Percentiles rank a stretch among this genome's conserved stretches.
phyloP scores from a whole-genome alignment of 2,329 filamentous ascomycete species.

The Rutstroemia sydowiana region DNA sequence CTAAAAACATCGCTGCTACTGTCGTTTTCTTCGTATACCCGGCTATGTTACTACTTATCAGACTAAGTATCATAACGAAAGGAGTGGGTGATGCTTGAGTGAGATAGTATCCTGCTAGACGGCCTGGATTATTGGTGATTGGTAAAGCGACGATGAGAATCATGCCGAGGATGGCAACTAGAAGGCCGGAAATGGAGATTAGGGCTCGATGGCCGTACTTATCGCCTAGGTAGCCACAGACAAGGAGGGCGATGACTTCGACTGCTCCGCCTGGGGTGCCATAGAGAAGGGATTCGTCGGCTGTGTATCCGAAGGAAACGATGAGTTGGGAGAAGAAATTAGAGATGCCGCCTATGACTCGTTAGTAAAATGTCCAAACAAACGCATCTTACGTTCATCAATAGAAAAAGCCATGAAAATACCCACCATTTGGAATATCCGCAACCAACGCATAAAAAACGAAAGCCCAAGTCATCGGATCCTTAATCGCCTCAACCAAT shows the following conservation, averaged over 20 bases:
- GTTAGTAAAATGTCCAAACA: background rate
- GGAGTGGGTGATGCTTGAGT: conserved; percentile 52
- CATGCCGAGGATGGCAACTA: conserved; percentile 30
- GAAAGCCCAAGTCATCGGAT: conserved; percentile 30
- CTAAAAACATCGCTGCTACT: conserved; percentile 36
- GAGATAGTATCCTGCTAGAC: conserved; percentile 33
- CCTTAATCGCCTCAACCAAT: conserved; percentile 39
- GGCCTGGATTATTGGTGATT: conserved; percentile 31
- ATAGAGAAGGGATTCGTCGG: conserved; percentile 26
- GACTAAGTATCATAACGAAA: conserved; percentile 28
- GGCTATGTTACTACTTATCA: conserved; percentile 38
- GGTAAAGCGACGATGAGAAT: conserved; percentile 33
- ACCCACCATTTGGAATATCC: conserved; percentile 27
- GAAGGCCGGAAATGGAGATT: conserved; percentile 30
- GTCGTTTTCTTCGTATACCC: conserved; percentile 45
- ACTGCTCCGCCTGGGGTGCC: conserved; percentile 27
- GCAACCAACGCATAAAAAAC: conserved; percentile 39
- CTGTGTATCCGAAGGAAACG: conserved; percentile 35
- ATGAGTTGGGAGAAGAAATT: conserved; percentile 55
- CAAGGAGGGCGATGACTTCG: conserved; percentile 24
- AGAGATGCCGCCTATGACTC: conserved; percentile 40
- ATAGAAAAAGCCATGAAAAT: background rate
- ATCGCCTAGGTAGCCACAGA: conserved; percentile 24
- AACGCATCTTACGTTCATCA: no score
- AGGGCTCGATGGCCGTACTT: conserved; percentile 26